Conservation (phyloP, 306 rosid species). For the Sicyos baderoa region DNA sequence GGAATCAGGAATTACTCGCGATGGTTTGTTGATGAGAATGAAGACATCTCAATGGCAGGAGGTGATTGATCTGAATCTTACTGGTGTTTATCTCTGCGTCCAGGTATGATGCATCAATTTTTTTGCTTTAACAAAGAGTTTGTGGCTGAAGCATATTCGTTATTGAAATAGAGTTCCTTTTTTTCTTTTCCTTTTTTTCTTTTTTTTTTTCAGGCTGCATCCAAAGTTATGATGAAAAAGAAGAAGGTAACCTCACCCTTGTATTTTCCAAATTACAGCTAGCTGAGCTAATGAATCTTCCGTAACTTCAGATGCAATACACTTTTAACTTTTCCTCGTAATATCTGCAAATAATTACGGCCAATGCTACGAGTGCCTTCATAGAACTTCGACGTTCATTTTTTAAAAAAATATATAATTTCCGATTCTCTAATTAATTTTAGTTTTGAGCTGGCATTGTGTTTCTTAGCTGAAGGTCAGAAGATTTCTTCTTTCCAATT, state of each 20-base stretch:
- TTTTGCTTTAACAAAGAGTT: slow-evolving; percentile 16
- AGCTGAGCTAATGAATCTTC: not conserved
- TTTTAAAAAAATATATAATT: not conserved
- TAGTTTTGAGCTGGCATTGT: not conserved
- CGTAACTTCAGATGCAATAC: not conserved
- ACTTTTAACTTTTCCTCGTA: not conserved
- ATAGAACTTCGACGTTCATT: not conserved
- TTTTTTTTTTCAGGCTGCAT: slow-evolving; percentile 69
- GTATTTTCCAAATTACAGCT: not conserved
- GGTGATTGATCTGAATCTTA: slow-evolving; percentile 88
- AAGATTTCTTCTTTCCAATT: slow-evolving; percentile 5
- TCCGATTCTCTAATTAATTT: not conserved
- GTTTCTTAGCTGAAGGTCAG: not conserved
- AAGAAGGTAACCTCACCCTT: slow-evolving; percentile 51
- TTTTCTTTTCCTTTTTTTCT: not conserved
- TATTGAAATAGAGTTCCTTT: slow-evolving; percentile 23
- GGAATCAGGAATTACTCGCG: slow-evolving; percentile 78
- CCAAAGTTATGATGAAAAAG: slow-evolving; percentile 91
- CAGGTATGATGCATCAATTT: slow-evolving; percentile 43
- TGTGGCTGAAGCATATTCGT: slow-evolving; percentile 11
- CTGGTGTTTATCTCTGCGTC: slow-evolving; percentile 80
- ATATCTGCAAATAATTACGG: not conserved
- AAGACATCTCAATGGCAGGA: slow-evolving; percentile 91
- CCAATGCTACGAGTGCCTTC: not conserved
- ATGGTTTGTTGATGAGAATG: slow-evolving; percentile 93